These are phyloP conservation scores for Dacryopinax spathularia DNA, from an alignment of 768 basidiomycete species.

Conservation along the genomic window DNA sequence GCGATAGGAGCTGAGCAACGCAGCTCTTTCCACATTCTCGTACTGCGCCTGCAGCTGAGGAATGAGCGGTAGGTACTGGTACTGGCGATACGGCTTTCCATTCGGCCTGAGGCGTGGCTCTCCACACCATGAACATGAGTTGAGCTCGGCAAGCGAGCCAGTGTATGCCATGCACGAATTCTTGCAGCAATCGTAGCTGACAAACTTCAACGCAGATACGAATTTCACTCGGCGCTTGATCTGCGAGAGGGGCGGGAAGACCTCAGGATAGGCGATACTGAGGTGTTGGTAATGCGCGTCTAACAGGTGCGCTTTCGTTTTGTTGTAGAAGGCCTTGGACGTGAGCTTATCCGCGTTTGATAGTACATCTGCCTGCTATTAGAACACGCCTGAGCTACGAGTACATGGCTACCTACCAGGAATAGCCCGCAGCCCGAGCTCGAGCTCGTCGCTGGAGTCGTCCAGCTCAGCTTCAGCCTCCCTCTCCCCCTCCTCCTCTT, in stretches of 20 bases:
- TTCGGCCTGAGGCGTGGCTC: slow-evolving; percentile 17
- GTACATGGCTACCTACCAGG: too few relatives aligned
- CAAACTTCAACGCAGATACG: too few relatives aligned
- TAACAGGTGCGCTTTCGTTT: not conserved
- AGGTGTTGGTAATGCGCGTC: too few relatives aligned
- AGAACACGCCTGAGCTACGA: too few relatives aligned
- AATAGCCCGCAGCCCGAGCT: too few relatives aligned
- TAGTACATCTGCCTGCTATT: not conserved
- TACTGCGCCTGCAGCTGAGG: slow-evolving; percentile 24
- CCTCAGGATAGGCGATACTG: too few relatives aligned
- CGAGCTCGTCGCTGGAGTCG: too few relatives aligned
- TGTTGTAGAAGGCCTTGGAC: not conserved
- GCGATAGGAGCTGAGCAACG: slow-evolving; percentile 19
- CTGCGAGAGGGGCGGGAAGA: too few relatives aligned
- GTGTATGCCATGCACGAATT: slow-evolving; percentile 30
- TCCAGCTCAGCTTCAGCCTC: too few relatives aligned
- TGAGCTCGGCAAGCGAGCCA: slow-evolving; percentile 21
- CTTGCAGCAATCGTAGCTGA: slow-evolving; percentile 33
- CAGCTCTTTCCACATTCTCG: slow-evolving; percentile 13
- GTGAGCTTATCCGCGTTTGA: not conserved
- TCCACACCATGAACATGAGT: slow-evolving; percentile 27
- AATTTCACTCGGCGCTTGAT: too few relatives aligned
- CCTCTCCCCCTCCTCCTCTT: too few relatives aligned
- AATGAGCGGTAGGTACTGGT: slow-evolving; percentile 30
- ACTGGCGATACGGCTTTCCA: slow-evolving; percentile 19